A percentile compares a stretch with the other conserved stretches of the same genome.
phyloP scores from a whole-genome alignment of 2,329 filamentous ascomycete species.

The Monosporascus sp. region DNA sequence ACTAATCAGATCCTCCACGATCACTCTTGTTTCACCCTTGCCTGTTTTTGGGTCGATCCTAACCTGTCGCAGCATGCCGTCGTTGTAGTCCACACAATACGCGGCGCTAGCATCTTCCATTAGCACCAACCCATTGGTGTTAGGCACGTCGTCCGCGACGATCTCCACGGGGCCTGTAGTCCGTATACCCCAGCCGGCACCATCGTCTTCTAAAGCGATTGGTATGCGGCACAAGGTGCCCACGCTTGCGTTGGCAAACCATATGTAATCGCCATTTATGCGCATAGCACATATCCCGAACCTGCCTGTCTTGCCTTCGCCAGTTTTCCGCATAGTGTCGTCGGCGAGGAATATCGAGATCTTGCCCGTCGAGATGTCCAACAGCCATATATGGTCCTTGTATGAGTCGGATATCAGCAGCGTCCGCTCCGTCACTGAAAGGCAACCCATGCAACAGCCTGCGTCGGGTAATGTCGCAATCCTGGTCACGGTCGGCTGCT shows the following conservation, averaged over 20 bases:
- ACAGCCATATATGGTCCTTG: conserved; percentile 19
- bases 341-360: conserved; percentile 17
- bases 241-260: conserved; percentile 25
- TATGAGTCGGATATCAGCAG: conserved; percentile 20
- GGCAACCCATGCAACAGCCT: conserved; percentile 17
- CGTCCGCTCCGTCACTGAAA: conserved; percentile 18
- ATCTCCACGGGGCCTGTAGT: conserved; percentile 16
- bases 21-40: conserved; percentile 10
- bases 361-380: conserved; percentile 20
- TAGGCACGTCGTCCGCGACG: conserved; percentile 17
- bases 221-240: conserved; percentile 24
- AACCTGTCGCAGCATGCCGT: conserved; percentile 15
- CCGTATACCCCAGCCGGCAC: conserved; percentile 14
- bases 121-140: conserved; percentile 24
- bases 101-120: conserved; percentile 13
- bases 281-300: conserved; percentile 24
- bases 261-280: conserved; percentile 17
- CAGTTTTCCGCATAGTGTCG: conserved; percentile 17
- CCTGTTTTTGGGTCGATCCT: neutral
- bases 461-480: conserved; percentile 15
- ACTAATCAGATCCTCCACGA: conserved; percentile 20
- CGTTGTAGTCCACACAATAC: conserved; percentile 23
- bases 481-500: conserved; percentile 14
- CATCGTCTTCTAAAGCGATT: conserved; percentile 10
- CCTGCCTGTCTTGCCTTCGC: conserved; percentile 11